Base-by-base conservation (phyloP, 371 early-diverging fungal genomes). In the Blyttiomyces sp. region DNA sequence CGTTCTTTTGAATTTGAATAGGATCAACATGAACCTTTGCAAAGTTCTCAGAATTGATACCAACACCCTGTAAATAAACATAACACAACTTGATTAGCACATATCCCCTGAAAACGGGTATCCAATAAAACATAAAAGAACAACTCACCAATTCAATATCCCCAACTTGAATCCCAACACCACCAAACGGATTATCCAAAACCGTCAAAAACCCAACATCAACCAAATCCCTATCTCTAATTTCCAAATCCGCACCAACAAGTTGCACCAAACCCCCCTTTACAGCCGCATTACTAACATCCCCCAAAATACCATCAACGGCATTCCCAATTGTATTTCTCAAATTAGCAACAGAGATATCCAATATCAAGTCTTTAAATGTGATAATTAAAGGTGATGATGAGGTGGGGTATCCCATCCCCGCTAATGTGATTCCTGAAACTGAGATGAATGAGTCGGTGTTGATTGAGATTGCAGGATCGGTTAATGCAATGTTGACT, bases 301-400 rank as follows among this genome's bases (percentile, higher is more conserved):
- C 26, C 21, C 48, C 57, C 48, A 57, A 33, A 44, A 57, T n/a
- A 32, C 28, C 34, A n/a, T n/a, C n/a, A n/a, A n/a, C n/a, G n/a
- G n/a, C n/a, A n/a, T n/a, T n/a, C n/a, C n/a, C n/a, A n/a, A n/a
- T n/a, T n/a, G n/a, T n/a, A n/a, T n/a, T n/a, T n/a, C n/a, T 44
- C 48, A 57, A 23, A 19, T 24, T n/a, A 28, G 24, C 31, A 3
- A 23, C 28, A 28, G 7, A 28, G 19, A 57, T 28, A 33, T 46
- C 31, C 7, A 57, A 23, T 33, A 46, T 35, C 45, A 57, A 42
- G 19, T 32, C 24, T 23, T 35, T 33, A 24, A 57, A 57, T 6
- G 48, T 33, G 11, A 31, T 33, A 26, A 57, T 57, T 42, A 11
- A 32, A 26, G 39, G n/a, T 13, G 39, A 13, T 39, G 11, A 13